Base-by-base conservation (phyloP, 148 eudicot species). In the Camellia sinensis region DNA sequence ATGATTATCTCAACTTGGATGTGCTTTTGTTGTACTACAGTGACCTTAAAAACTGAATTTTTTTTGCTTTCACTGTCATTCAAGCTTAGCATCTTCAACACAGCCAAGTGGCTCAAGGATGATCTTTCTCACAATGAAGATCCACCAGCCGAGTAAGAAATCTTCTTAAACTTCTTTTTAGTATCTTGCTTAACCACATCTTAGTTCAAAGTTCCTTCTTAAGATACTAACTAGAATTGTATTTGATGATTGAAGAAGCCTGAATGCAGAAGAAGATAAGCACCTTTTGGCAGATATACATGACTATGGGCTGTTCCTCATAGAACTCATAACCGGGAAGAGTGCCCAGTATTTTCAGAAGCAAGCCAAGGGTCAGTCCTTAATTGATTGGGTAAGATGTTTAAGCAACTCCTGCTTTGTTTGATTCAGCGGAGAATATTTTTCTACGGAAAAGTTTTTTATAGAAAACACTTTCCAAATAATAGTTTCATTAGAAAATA, bases 321-420 rank as follows among this genome's bases (percentile, higher is more conserved):
- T 69, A 22, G 83, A 81, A 53, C 83, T 81, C 46, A 75, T 81
- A 22, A 18, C 80, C 2, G 83, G 83, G 18, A 76, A 76, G 56
- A 68, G 75, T 59, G 67, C 46, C 9, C 60, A 7, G 21, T 12
- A 6, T 11, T 81, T 61, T 76, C 68, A 79, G 65, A 43, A 45
- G 7, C 67, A 60, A 57, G 60, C 62, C 46, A 43, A 29, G 1
- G 66, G 45, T 74, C 83, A 76, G 22, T 75, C 75, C 74, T 11
- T 81, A 5, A 68, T 75, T 37, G 75, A 81, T 1, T 81, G 83
- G 83, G 83, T 81, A 76, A 81, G 65, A 29, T 48, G 4, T 18
- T 61, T n/a, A 57, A 9, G 37, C 37, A 29, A 29, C 37, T 29
- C 37, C 37, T 29, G 37, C 37, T 29, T 29, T 29, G 37, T 29